These are phyloP conservation scores for Backusella tarrabulga DNA, from an alignment of 192 early-diverging fungal species.

Conservation along the genomic window DNA sequence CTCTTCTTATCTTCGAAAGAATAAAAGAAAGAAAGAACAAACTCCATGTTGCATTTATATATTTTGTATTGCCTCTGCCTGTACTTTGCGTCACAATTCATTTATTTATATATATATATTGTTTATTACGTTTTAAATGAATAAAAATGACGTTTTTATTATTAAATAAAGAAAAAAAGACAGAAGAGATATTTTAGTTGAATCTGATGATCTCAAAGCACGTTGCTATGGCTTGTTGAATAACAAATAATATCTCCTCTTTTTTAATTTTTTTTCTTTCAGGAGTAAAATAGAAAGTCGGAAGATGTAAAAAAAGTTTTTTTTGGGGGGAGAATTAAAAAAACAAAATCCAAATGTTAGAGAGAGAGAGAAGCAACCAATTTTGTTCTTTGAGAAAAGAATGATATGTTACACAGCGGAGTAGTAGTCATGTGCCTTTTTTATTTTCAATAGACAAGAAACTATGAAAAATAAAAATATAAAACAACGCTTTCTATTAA, in stretches of 20 bases:
- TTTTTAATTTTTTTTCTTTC: neutral
- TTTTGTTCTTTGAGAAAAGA: neutral
- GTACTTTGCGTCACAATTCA: neutral
- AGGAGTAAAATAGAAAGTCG: neutral
- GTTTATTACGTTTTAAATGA: neutral
- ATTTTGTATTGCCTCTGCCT: neutral
- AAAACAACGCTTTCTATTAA: neutral
- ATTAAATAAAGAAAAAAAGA: neutral
- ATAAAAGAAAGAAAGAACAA: neutral
- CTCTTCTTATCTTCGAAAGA: neutral
- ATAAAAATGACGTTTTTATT: neutral
- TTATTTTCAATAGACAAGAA: neutral
- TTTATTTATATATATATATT: neutral
- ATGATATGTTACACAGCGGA: neutral
- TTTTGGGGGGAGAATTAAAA: neutral
- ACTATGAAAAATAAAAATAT: neutral
- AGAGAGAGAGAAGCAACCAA: neutral
- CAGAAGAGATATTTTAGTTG: neutral
- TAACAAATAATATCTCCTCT: neutral
- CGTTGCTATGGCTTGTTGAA: neutral
- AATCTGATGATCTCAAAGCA: neutral
- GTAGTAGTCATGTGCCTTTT: neutral
- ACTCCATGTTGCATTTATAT: neutral
- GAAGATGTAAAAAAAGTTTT: neutral
- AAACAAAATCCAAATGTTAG: neutral